Evolutionary conservation across 129 eudicot species (phyloP).

Genomic region (Tagetes patula): DNA sequence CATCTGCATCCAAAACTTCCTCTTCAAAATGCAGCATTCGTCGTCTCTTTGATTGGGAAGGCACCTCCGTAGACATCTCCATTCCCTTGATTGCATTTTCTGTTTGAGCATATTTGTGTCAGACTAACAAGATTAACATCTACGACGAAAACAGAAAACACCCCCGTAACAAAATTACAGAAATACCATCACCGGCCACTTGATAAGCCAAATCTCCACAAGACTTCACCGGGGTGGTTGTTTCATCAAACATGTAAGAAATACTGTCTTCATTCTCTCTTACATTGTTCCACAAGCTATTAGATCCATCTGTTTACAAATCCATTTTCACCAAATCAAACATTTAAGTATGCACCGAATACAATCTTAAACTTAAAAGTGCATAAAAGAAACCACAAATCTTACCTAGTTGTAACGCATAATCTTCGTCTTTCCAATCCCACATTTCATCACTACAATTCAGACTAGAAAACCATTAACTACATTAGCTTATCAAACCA

Average conservation of each 20-base stretch:
- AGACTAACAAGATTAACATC: constrained; percentile 9
- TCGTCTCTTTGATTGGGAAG: constrained; percentile 80
- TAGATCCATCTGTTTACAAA: constrained; percentile 48
- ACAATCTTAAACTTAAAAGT: not conserved
- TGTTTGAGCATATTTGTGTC: constrained; percentile 28
- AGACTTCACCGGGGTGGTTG: constrained; percentile 77
- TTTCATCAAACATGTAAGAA: constrained; percentile 55
- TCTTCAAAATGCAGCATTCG: constrained; percentile 74
- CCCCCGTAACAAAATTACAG: not conserved
- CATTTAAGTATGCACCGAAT: not conserved
- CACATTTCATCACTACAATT: constrained; percentile 57
- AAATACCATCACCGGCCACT: constrained; percentile 45
- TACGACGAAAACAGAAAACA: not conserved
- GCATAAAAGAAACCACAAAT: not conserved
- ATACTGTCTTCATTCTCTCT: constrained; percentile 46
- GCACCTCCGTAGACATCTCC: constrained; percentile 43
- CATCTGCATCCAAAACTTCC: constrained; percentile 45
- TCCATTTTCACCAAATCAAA: constrained; percentile 19
- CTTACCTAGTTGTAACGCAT: constrained; percentile 50
- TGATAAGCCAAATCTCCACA: constrained; percentile 74
- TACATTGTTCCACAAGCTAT: constrained; percentile 48
- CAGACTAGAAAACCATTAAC: constrained; percentile 1
- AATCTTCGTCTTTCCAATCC: constrained; percentile 67
- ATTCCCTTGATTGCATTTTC: constrained; percentile 47
- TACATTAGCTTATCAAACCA: constrained; percentile 7